Base-by-base conservation (phyloP, 1,139 yeast species). In the Candida smagusa region DNA sequence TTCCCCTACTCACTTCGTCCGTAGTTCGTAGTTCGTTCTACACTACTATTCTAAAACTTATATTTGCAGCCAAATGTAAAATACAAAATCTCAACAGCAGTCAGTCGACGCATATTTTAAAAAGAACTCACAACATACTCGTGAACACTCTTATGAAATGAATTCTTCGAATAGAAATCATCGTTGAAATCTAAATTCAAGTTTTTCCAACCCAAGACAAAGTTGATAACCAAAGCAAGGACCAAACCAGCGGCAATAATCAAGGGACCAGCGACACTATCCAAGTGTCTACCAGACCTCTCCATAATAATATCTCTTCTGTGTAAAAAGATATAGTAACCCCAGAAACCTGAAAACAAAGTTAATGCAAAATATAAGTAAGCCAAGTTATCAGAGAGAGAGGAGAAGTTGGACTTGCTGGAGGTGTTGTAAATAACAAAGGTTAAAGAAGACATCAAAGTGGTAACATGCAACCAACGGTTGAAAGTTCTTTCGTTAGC, bases 401-500 rank as follows among this genome's bases (percentile, higher is more conserved):
- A 46, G 26, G 75, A 72, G 52, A 74, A 78, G 50, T 81, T 76
- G 2, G 90, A 79, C 34, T 73, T 72, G 44, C 72, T 68, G 11
- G 88, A 85, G n/a, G 95, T 81, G 28, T 81, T 76, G 66, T 86
- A 86, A 39, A 92, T 77, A 11, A 95, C 74, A 56, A 90, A 89
- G 0, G 97, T 88, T 53, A 92, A 68, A 0, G 92, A 82, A n/a
- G 95, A 80, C 47, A 92, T 71, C 54, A 92, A 68, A 0, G 95
- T 80, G n/a, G 95, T 85, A 7, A 90, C 92, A 53, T 85, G 92
- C 47, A 92, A 72, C 98, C 98, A 92, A 61, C 95, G 79, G 69
- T 87, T 84, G 65, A 90, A 90, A 2, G 98, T 92, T 63, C 98
- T 84, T 66, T 92, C 98, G 57, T 92, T 92, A 25, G 98, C 98